A percentile compares a stretch with the other conserved stretches of the same genome.
Conservation (phyloP, 192 early-diverging fungal genomes). For the Cetraspora pellucida region DNA sequence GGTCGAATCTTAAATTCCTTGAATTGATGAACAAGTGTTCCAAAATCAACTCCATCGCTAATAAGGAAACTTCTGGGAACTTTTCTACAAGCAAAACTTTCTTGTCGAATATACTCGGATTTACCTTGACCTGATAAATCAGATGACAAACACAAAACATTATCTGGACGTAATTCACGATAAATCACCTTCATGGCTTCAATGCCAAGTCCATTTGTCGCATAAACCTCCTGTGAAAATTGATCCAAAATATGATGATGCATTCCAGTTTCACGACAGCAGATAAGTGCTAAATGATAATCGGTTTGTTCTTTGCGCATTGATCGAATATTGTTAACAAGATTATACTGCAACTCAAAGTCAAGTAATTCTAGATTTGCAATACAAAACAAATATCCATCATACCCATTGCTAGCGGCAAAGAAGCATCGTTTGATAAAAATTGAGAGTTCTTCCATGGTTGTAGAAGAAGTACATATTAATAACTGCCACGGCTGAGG, state of each 20-base stretch:
- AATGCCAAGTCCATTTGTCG: slow-evolving; percentile 9
- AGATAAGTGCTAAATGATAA: slow-evolving; percentile 30
- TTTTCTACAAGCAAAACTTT: not conserved
- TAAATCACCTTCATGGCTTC: slow-evolving; percentile 27
- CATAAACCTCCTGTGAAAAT: slow-evolving; percentile 29
- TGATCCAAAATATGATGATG: slow-evolving; percentile 37
- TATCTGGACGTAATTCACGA: slow-evolving; percentile 29
- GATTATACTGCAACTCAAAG: slow-evolving; percentile 32
- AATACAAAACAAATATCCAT: slow-evolving; percentile 30
- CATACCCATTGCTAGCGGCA: slow-evolving; percentile 21
- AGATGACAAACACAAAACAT: slow-evolving; percentile 24
- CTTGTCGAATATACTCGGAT: slow-evolving; percentile 28
- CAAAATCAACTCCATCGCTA: slow-evolving; percentile 24
- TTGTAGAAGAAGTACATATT: slow-evolving; percentile 34
- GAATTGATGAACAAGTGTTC: slow-evolving; percentile 15
- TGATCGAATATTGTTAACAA: slow-evolving; percentile 28
- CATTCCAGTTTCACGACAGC: slow-evolving; percentile 16
- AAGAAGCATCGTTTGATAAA: slow-evolving; percentile 35
- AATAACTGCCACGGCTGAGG: slow-evolving; percentile 33
- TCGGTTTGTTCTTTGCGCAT: not conserved
- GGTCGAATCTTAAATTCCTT: slow-evolving; percentile 14
- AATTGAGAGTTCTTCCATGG: slow-evolving; percentile 32
- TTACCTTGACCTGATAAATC: slow-evolving; percentile 33
- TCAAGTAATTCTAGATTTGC: slow-evolving; percentile 33
- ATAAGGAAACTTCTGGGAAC: slow-evolving; percentile 25